phyloP scores from a whole-genome alignment of 441 rosid species.

The Erysimum cheiri region DNA sequence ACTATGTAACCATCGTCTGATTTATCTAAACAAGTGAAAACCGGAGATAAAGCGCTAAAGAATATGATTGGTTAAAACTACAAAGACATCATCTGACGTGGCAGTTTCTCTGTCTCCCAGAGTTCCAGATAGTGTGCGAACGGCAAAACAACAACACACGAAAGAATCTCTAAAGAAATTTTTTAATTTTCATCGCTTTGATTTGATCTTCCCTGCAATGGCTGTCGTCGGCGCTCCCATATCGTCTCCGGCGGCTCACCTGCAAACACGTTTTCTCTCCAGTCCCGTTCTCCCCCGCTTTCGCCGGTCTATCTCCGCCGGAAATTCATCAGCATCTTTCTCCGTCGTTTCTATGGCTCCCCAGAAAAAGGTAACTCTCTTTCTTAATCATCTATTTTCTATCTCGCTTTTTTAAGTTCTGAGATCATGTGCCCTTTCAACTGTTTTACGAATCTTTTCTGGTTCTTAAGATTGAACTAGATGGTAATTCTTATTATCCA shows the following conservation, averaged over 20 bases:
- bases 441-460: not conserved
- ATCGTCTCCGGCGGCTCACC: slow-evolving; percentile 53
- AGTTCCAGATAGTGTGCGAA: slow-evolving; percentile 29
- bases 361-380: slow-evolving; percentile 62
- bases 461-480: slow-evolving; percentile 4
- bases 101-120: slow-evolving; percentile 48
- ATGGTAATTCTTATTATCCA: slow-evolving; percentile 1
- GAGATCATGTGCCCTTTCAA: not conserved
- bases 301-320: slow-evolving; percentile 42
- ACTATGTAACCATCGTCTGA: not conserved
- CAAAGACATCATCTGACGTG: slow-evolving; percentile 49
- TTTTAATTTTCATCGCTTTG: slow-evolving; percentile 15
- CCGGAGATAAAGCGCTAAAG: slow-evolving; percentile 45
- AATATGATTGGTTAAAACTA: slow-evolving; percentile 48
- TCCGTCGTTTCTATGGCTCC: slow-evolving; percentile 83
- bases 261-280: slow-evolving; percentile 44
- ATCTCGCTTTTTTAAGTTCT: not conserved
- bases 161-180: slow-evolving; percentile 5
- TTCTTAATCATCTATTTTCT: not conserved
- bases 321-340: slow-evolving; percentile 41
- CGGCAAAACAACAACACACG: slow-evolving; percentile 13
- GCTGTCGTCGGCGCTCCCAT: slow-evolving; percentile 56
- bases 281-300: slow-evolving; percentile 44
- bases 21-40: slow-evolving; percentile 7
- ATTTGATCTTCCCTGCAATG: slow-evolving; percentile 49